Conservation (phyloP, 2,329 filamentous ascomycete species). For the Zarea fungicola region DNA sequence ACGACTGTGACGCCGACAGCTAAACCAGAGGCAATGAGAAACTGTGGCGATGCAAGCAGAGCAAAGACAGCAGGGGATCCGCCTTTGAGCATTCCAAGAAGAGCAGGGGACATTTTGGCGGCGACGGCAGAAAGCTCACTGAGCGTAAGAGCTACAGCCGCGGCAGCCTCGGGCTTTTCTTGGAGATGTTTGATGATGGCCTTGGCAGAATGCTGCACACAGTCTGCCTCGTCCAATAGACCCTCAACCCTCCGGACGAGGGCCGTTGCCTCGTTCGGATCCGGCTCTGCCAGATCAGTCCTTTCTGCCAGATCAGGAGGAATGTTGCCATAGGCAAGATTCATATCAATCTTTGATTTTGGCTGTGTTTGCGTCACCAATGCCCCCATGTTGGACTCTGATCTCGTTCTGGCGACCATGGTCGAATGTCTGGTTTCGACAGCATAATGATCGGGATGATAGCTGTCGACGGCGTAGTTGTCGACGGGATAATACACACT, state of each 20-base stretch:
- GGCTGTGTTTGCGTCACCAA: slow-evolving; percentile 18
- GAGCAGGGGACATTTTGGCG: slow-evolving; percentile 77
- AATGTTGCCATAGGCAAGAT: slow-evolving; percentile 83
- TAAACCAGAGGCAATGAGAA: slow-evolving; percentile 85
- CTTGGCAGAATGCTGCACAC: slow-evolving; percentile 76
- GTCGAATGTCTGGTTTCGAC: slow-evolving; percentile 17
- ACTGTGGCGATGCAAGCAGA: slow-evolving; percentile 83
- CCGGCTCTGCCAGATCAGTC: slow-evolving; percentile 42
- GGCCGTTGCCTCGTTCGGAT: slow-evolving; percentile 41
- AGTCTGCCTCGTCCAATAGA: slow-evolving; percentile 81
- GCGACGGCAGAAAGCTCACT: slow-evolving; percentile 83
- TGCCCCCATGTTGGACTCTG: slow-evolving; percentile 30
- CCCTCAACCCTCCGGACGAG: slow-evolving; percentile 71
- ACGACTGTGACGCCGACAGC: slow-evolving; percentile 92
- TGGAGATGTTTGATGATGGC: slow-evolving; percentile 73
- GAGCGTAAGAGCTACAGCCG: slow-evolving; percentile 86
- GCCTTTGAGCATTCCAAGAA: slow-evolving; percentile 69
- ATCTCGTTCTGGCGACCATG: slow-evolving; percentile 32
- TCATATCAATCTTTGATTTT: slow-evolving; percentile 71
- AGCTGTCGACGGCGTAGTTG: too few species aligned
- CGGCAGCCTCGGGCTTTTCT: slow-evolving; percentile 76
- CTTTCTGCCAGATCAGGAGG: slow-evolving; percentile 59
- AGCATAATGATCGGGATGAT: too few species aligned
- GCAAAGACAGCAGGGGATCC: slow-evolving; percentile 82
- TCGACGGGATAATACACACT: too few species aligned